These are phyloP conservation scores for Diplotaxis tenuifolia DNA, from an alignment of 345 rosid genomes.

Conservation along the genomic window DNA sequence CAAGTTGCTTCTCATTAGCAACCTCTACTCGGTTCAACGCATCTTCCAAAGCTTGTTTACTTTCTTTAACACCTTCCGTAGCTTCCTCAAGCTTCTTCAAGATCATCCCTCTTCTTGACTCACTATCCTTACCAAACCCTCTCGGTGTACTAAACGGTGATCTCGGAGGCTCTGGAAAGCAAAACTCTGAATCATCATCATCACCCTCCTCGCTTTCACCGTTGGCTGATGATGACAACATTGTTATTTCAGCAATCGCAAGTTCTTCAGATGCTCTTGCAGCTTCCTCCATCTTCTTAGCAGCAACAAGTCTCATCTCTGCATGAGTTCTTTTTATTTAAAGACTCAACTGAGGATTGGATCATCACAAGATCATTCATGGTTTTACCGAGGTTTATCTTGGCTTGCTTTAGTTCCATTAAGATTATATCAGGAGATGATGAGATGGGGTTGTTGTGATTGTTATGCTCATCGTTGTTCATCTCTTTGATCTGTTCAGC, in stretches of 20 bases:
- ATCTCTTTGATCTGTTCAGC: conserved; percentile 59
- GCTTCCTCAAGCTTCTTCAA: conserved; percentile 80
- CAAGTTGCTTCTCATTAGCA: conserved; percentile 71
- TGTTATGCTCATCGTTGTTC: conserved; percentile 52
- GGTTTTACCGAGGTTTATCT: conserved; percentile 79
- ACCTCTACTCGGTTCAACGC: conserved; percentile 70
- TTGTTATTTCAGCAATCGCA: conserved; percentile 68
- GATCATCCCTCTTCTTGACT: conserved; percentile 45
- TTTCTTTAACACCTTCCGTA: conserved; percentile 61
- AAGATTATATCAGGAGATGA: conserved; percentile 79
- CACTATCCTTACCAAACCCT: conserved; percentile 17
- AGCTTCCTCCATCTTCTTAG: conserved; percentile 97
- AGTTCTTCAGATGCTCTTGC: conserved; percentile 96
- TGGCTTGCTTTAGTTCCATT: conserved; percentile 85
- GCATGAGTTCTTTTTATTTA: conserved; percentile 77
- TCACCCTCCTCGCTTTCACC: conserved; percentile 31
- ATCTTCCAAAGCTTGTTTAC: conserved; percentile 70
- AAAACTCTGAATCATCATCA: conserved; percentile 36
- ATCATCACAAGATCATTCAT: conserved; percentile 76
- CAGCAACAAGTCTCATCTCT: conserved; percentile 87
- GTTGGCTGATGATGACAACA: conserved; percentile 42
- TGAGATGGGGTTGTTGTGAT: conserved; percentile 39
- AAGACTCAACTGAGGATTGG: conserved; percentile 72
- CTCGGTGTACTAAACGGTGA: conserved; percentile 45
- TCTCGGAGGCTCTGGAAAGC: conserved; percentile 59